Evolutionary conservation across 495 filamentous ascomycete species (phyloP).

Genomic region (Penicillium angulare): DNA sequence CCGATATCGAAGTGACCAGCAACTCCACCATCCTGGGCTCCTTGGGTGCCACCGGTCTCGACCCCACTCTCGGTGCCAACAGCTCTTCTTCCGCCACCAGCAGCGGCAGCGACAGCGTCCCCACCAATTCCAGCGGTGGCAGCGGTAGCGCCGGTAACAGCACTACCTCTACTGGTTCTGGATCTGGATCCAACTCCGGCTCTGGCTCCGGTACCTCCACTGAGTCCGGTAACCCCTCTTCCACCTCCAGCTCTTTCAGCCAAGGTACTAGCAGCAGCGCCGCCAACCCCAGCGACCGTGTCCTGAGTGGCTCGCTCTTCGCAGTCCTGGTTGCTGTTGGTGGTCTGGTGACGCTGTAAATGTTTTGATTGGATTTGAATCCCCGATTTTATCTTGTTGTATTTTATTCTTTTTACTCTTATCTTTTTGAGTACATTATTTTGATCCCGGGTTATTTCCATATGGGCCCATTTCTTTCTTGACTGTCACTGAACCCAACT

Average conservation of each 20-base stretch:
- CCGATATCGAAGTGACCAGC: constrained; percentile 71
- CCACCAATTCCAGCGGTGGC: constrained; percentile 34
- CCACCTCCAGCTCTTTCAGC: constrained; percentile 19
- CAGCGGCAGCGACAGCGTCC: constrained; percentile 34
- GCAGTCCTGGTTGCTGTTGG: constrained; percentile 56
- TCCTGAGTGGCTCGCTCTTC: constrained; percentile 53
- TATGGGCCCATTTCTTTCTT: constrained; percentile 11
- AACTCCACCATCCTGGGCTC: constrained; percentile 77
- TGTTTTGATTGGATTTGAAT: background rate
- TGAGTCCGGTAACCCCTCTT: constrained; percentile 12
- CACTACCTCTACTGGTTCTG: constrained; percentile 28
- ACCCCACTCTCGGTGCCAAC: constrained; percentile 55
- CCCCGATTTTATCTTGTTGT: background rate
- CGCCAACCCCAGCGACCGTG: constrained; percentile 39
- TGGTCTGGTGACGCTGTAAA: constrained; percentile 54
- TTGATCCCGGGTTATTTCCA: too few relatives aligned
- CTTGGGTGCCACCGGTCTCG: constrained; percentile 70
- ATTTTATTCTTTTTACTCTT: background rate
- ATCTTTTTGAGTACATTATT: constrained; percentile 2
- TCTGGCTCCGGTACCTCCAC: constrained; percentile 22
- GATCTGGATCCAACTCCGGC: constrained; percentile 9
- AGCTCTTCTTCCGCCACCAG: constrained; percentile 23
- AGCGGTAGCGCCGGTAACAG: too few relatives aligned
- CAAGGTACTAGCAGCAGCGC: constrained; percentile 25
- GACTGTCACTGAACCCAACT: constrained; percentile 13